Percentiles rank a stretch among this genome's conserved stretches.
These are phyloP conservation scores for Acanthamoeba royreba DNA, from an alignment of 208 protist genomes.

Conservation along the genomic window DNA sequence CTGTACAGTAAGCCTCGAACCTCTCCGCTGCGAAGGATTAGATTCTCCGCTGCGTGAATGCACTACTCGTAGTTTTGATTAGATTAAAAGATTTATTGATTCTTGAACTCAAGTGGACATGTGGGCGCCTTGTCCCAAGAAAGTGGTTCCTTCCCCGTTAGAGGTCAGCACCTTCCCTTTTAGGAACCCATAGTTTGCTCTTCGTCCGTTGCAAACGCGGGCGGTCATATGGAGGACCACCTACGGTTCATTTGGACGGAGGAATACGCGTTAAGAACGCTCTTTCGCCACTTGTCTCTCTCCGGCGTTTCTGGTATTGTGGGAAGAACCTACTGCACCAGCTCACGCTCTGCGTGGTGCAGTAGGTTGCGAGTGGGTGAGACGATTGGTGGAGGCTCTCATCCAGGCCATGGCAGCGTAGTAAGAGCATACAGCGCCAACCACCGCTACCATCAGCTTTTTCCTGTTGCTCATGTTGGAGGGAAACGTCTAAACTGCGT, in stretches of 20 bases:
- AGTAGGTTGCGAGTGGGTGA: no score
- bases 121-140: not conserved
- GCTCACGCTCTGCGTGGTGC: no score
- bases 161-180: not conserved
- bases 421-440: no score
- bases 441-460: no score
- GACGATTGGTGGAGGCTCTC: no score
- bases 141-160: not conserved
- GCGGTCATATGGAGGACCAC: not conserved
- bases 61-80: not conserved
- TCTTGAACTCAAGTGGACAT: not conserved
- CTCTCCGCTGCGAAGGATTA: not conserved
- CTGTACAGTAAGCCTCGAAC: not conserved
- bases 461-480: no score
- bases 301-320: not conserved
- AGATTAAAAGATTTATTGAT: not conserved
- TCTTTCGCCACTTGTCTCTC: not conserved
- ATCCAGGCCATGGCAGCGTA: no score
- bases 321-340: not conserved
- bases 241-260: not conserved
- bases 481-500: no score
- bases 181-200: not conserved
- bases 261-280: not conserved
- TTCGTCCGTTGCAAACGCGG: not conserved
- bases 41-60: not conserved